Evolutionary conservation across 495 filamentous ascomycete species (phyloP), one percentile per base, ranked within the genome.

Genomic region (Trichodelitschia bisporula): DNA sequence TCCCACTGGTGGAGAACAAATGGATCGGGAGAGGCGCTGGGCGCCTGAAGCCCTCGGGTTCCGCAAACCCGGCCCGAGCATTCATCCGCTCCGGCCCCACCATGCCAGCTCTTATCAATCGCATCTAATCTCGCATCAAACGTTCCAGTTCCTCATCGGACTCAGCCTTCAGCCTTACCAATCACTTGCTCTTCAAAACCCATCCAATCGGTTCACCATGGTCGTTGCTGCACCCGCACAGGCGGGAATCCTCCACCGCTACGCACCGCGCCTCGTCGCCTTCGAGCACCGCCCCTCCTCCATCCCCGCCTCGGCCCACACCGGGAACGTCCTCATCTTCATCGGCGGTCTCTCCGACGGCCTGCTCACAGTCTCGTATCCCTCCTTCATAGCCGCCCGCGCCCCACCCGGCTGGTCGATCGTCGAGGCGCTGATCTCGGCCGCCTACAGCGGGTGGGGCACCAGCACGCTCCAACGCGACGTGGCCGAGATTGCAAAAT

Each of bases 331-430:
- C 15, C 54, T 93, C 16, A 52, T 97, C 40, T 90, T 86, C 53
- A 59, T 92, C 31, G 72, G 70, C 37, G 84, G 86, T 14, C 64
- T 97, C 26, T 71, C 66, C 28, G 82, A 90, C 53, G 77, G 75
- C 13, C 61, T 82, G 26, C 58, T 66, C 34, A 77, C 72, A 0
- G 62, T 73, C 20, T 55, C 60, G 5, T 82, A 74, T 44, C 55
- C 69, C 2, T 36, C 57, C 4, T 40, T 43, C 0, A 44, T 83
- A 15, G 62, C 67, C 11, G 26, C 47, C 4, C 42, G 49, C n/a
- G 57, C 83, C 0, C 66, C 69, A 14, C 53, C 65, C 21, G 56
- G 48, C 15, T 83, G 72, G 56, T 52, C 56, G 2, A 40, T 93
- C 15, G 66, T 67, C 32, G 59, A 67, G 33, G 51, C 62, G 12